Conservation (phyloP, 768 basidiomycete species). For the Postia placenta region DNA sequence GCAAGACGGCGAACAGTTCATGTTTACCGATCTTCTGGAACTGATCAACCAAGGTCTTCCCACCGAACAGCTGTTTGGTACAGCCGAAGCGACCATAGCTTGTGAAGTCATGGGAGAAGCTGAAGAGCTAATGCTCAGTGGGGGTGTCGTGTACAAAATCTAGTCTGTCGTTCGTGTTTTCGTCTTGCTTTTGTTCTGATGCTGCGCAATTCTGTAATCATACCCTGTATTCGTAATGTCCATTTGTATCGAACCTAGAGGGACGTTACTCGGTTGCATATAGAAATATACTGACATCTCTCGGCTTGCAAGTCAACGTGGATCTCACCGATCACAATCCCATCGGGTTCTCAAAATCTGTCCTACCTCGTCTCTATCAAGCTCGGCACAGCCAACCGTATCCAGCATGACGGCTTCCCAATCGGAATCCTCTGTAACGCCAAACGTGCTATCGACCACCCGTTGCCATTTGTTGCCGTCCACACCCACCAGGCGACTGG, state of each 20-base stretch:
- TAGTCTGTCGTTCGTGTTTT: slow-evolving; percentile 25
- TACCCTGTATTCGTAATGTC: neutral
- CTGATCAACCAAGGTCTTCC: slow-evolving; percentile 72
- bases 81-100: slow-evolving; percentile 69
- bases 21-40: slow-evolving; percentile 63
- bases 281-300: no score
- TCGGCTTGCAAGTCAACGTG: no score
- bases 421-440: slow-evolving; percentile 24
- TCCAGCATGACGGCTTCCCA: slow-evolving; percentile 55
- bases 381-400: slow-evolving; percentile 51
- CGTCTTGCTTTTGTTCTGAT: neutral
- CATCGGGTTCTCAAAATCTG: slow-evolving; percentile 44
- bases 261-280: neutral
- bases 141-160: slow-evolving; percentile 82
- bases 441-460: slow-evolving; percentile 44
- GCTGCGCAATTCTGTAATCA: neutral
- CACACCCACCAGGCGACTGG: slow-evolving; percentile 59
- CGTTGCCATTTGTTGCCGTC: slow-evolving; percentile 48
- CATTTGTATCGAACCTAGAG: neutral
- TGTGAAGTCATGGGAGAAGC: slow-evolving; percentile 71
- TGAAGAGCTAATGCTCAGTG: slow-evolving; percentile 85
- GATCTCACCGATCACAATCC: slow-evolving; percentile 26
- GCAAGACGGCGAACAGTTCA: slow-evolving; percentile 73
- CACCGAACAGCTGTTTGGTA: slow-evolving; percentile 68
- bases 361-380: slow-evolving; percentile 56